phyloP scores from a whole-genome alignment of 352 stramenopile species.

The Phytophthora sojae region DNA sequence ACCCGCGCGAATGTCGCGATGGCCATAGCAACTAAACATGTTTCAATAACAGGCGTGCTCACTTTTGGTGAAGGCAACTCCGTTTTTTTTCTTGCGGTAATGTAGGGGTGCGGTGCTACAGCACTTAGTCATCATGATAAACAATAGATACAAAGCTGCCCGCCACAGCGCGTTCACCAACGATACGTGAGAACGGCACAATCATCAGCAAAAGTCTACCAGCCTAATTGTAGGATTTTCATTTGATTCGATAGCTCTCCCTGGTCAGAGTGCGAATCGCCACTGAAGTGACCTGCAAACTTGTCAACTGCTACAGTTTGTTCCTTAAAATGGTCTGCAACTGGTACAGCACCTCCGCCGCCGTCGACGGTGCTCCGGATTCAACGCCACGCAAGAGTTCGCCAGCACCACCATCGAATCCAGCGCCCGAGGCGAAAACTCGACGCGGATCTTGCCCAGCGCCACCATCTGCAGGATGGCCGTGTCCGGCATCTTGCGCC shows the following conservation, averaged over 20 bases:
- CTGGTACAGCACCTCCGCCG: slow-evolving; percentile 38
- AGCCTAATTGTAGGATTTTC: background rate
- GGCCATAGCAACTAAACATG: background rate
- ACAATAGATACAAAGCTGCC: too few species aligned
- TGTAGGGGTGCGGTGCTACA: too few species aligned
- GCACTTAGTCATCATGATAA: too few species aligned
- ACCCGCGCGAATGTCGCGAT: background rate
- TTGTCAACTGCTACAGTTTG: slow-evolving; percentile 10
- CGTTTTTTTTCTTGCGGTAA: too few species aligned
- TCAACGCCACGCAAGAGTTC: slow-evolving; percentile 32
- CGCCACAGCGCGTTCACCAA: too few species aligned
- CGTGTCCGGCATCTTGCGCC: slow-evolving; percentile 14
- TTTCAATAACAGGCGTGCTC: background rate
- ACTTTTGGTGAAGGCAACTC: too few species aligned
- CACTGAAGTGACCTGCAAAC: too few species aligned
- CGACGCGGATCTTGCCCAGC: slow-evolving; percentile 38
- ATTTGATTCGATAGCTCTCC: background rate
- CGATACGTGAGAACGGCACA: too few species aligned
- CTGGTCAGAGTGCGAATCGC: too few species aligned
- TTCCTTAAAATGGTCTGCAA: slow-evolving; percentile 26
- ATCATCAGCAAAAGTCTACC: too few species aligned
- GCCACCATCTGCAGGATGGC: slow-evolving; percentile 42
- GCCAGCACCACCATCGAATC: slow-evolving; percentile 31
- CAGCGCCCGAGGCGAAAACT: slow-evolving; percentile 40
- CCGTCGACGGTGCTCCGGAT: slow-evolving; percentile 39